Evolutionary conservation across 495 filamentous ascomycete genomes (phyloP), one percentile per base, ranked within the genome.

Genomic region (Hypoxylon rickii): DNA sequence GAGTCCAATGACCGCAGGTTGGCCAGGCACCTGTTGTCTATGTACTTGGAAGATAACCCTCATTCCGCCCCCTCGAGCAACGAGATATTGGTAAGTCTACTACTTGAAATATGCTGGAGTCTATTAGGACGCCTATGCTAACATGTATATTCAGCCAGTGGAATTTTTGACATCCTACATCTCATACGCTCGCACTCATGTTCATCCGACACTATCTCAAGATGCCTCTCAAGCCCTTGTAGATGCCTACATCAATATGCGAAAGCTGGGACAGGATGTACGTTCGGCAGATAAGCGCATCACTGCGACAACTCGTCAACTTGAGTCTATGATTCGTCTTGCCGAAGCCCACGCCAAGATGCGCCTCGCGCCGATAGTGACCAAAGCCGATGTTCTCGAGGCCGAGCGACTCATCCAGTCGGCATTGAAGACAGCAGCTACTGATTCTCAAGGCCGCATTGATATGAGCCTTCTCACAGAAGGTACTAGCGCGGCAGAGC

Each of bases 301-400:
- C 72, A 98, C 94, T 1, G 94, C 94, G 39, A 98, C 94, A 7
- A 98, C 94, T 8, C 82, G 94, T 45, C 94, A 98, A 70, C 77
- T 98, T 29, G 94, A 98, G 72, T 92, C 87, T 26, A 97, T 97
- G 88, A 97, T 98, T 69, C 91, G 94, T 33, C 84, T 98, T 2
- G 78, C 92, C 1, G 94, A 98, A 78, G 93, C 94, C 11, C 96
- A 97, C 73, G 94, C 94, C 16, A 96, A 96, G 66, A 98, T 98
- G 94, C 86, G 94, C 20, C 79, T 98, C 7, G 86, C 89, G 0
- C 60, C 73, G 0, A 78, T 76, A 37, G 95, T 98, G 32, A 93
- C 89, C 0, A 81, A 76, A 10, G 82, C 83, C 45, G 94, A 98
- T 69, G 94, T 98, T 16, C 72, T 85, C 11, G 94, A 98, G 76